Evolutionary conservation across 176 grass and related monocot genomes (phyloP).

Genomic region (Oryza coarctata): DNA sequence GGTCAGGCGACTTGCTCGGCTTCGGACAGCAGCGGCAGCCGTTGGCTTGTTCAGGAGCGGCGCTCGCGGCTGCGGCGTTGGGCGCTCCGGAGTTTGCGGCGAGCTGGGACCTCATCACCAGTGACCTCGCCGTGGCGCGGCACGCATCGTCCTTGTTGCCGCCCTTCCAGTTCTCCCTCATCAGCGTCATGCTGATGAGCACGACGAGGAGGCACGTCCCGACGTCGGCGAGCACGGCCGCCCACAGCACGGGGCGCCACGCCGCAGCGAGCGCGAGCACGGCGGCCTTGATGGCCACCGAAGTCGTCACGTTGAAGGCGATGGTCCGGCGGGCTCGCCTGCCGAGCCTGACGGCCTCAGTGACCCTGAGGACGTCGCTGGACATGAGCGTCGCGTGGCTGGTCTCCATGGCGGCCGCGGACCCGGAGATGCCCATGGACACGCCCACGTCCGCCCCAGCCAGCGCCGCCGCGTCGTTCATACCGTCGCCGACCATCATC

Average conservation of each 20-base stretch:
- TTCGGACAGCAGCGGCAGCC: conserved; percentile 1
- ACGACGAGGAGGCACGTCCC: conserved; percentile 69
- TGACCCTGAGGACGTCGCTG: conserved; percentile 53
- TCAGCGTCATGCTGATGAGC: conserved; percentile 60
- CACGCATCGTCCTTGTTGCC: conserved; percentile 2
- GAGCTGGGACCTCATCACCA: neutral
- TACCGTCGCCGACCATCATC: conserved; percentile 77
- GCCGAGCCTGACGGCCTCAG: conserved; percentile 43
- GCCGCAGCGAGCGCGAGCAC: conserved; percentile 41
- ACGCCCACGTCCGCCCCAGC: conserved; percentile 60
- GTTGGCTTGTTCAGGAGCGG: neutral
- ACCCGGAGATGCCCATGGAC: conserved; percentile 69
- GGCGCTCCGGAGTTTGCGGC: neutral
- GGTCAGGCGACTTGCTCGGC: neutral
- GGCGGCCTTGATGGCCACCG: conserved; percentile 36
- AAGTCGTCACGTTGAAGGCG: conserved; percentile 42
- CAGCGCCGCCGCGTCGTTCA: conserved; percentile 81
- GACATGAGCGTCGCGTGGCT: conserved; percentile 79
- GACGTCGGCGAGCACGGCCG: conserved; percentile 63
- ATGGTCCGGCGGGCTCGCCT: conserved; percentile 40
- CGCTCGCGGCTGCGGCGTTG: neutral
- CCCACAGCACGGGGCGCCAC: conserved; percentile 61
- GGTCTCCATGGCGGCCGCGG: conserved; percentile 66
- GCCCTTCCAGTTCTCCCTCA: neutral
- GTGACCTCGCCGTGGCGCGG: conserved; percentile 19